These are phyloP conservation scores for Lecanicillium sp. DNA, from an alignment of 2,329 filamentous ascomycete genomes.

Conservation along the genomic window DNA sequence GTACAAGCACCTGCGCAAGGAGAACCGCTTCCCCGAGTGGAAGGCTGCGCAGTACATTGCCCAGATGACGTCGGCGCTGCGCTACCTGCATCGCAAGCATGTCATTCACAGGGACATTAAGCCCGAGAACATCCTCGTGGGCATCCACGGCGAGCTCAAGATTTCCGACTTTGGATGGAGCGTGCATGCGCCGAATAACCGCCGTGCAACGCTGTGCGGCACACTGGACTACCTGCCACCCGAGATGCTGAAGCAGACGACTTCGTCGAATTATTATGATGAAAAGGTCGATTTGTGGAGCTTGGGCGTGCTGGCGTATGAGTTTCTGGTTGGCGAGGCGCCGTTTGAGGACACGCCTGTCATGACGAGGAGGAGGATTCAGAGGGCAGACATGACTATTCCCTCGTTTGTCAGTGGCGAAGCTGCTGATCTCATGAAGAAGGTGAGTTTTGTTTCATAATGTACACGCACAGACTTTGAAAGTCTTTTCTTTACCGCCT, in stretches of 20 bases:
- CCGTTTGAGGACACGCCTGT: constrained; percentile 93
- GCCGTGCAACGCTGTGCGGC: constrained; percentile 91
- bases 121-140: constrained; percentile 92
- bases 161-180: constrained; percentile 98
- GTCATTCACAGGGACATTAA: constrained; percentile 98
- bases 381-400: constrained; percentile 82
- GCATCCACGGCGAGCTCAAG: constrained; percentile 96
- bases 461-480: background rate
- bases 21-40: constrained; percentile 74
- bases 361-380: constrained; percentile 89
- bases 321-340: constrained; percentile 92
- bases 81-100: constrained; percentile 92
- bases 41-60: constrained; percentile 82
- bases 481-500: background rate
- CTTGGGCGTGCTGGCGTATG: constrained; percentile 88
- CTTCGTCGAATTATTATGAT: constrained; percentile 78
- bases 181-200: constrained; percentile 91
- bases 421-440: constrained; percentile 86
- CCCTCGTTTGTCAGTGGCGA: constrained; percentile 86
- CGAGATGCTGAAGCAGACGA: constrained; percentile 86
- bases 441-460: constrained; percentile 42
- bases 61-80: constrained; percentile 82
- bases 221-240: constrained; percentile 96
- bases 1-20: constrained; percentile 77
- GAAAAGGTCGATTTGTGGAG: constrained; percentile 98